These are phyloP conservation scores for Buddleja alternifolia DNA, from an alignment of 257 asterid genomes.

Conservation along the genomic window DNA sequence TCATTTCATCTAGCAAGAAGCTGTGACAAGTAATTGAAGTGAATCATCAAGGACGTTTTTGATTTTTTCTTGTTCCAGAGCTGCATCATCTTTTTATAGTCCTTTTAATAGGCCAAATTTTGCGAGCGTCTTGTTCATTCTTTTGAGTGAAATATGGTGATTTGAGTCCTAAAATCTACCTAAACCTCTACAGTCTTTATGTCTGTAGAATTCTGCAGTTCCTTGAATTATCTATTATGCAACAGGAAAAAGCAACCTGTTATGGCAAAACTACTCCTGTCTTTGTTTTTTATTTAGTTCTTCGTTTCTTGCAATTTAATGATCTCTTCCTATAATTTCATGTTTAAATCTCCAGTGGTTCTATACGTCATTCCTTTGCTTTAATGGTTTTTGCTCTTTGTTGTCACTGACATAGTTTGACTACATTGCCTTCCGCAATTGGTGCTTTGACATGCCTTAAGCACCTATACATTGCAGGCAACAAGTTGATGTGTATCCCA, in stretches of 20 bases:
- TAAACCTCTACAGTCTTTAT: background rate
- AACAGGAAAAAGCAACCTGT: background rate
- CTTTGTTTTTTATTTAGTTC: background rate
- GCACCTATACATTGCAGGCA: conserved; percentile 66
- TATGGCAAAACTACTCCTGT: background rate
- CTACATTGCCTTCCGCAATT: conserved; percentile 60
- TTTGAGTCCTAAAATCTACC: conserved; percentile 1
- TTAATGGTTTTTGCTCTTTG: conserved; percentile 19
- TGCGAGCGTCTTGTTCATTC: background rate
- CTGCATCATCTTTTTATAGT: background rate
- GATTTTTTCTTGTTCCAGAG: background rate
- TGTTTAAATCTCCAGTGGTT: conserved; percentile 24
- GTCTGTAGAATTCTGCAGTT: conserved; percentile 4
- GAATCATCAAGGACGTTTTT: conserved; percentile 14
- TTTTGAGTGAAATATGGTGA: background rate
- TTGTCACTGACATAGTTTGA: conserved; percentile 53
- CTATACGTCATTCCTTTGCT: background rate
- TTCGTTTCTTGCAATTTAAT: conserved; percentile 3
- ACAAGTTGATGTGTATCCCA: conserved; percentile 68
- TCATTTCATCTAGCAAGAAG: conserved; percentile 17
- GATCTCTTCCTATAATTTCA: background rate
- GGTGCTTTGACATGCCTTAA: conserved; percentile 73
- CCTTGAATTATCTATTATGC: background rate
- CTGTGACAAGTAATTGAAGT: conserved; percentile 4
- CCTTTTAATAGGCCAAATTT: background rate